Conservation (phyloP, 768 basidiomycete genomes). For the Mycena vulgaris region DNA sequence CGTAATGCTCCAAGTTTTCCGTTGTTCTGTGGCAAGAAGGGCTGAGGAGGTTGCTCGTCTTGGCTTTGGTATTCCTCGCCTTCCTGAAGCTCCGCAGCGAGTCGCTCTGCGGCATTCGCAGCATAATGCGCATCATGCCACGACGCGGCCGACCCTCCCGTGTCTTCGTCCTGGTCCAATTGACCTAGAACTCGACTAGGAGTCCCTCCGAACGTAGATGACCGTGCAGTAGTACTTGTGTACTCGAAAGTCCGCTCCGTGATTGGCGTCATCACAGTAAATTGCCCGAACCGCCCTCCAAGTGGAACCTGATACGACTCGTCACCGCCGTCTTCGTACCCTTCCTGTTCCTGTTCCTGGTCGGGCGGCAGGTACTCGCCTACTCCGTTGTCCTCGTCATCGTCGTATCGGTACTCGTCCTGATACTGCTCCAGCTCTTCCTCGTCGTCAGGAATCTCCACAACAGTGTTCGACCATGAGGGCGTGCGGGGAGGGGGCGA, state of each 20-base stretch:
- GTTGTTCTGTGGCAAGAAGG: constrained; percentile 36
- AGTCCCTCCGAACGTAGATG: constrained; percentile 49
- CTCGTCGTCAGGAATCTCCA: constrained; percentile 46
- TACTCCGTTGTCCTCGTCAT: constrained; percentile 46
- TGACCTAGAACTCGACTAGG: constrained; percentile 54
- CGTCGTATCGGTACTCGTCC: constrained; percentile 50
- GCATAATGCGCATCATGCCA: constrained; percentile 62
- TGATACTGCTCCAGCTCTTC: constrained; percentile 47
- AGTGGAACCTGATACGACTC: constrained; percentile 63
- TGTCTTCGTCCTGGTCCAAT: constrained; percentile 42
- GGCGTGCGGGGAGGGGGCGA: constrained; percentile 38
- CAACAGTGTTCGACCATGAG: constrained; percentile 41
- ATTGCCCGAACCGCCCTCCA: constrained; percentile 83
- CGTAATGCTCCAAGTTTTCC: constrained; percentile 77
- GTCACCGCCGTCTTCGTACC: constrained; percentile 36
- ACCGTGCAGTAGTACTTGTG: constrained; percentile 71
- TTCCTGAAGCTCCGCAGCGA: constrained; percentile 65
- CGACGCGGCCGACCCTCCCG: constrained; percentile 42
- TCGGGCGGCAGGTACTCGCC: constrained; percentile 37
- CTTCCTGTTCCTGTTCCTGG: constrained; percentile 41
- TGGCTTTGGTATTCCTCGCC: constrained; percentile 46
- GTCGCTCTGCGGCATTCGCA: constrained; percentile 65
- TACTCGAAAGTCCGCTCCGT: constrained; percentile 95
- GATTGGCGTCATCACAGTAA: constrained; percentile 98
- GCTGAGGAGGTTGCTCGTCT: constrained; percentile 48